Conservation (phyloP, 2,329 filamentous ascomycete genomes). For the Phaeosphaeria sp. region DNA sequence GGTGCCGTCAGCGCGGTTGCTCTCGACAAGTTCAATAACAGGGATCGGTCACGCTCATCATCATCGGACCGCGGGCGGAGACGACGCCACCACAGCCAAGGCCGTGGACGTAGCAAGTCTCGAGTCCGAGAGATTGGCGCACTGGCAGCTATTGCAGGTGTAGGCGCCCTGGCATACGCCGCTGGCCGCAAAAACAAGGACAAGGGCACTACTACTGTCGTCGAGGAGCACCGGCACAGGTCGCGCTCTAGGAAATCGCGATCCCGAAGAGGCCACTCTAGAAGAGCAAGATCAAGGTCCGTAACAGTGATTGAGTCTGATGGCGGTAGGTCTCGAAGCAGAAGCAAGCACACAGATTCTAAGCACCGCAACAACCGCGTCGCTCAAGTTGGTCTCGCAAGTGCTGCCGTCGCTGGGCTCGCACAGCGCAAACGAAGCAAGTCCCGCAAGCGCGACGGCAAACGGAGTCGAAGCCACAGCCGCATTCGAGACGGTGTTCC, state of each 20-base stretch:
- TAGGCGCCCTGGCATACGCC: slow-evolving; percentile 65
- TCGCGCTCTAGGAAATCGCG: slow-evolving; percentile 50
- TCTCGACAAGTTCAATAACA: slow-evolving; percentile 57
- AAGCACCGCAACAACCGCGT: slow-evolving; percentile 64
- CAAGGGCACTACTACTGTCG: slow-evolving; percentile 49
- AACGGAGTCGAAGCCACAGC: slow-evolving; percentile 63
- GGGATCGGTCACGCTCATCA: slow-evolving; percentile 54
- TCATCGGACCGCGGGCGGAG: slow-evolving; percentile 37
- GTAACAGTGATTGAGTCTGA: slow-evolving; percentile 38
- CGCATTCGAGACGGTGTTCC: slow-evolving; percentile 63
- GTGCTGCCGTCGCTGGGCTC: slow-evolving; percentile 67
- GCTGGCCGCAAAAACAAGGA: slow-evolving; percentile 56
- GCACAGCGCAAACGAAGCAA: slow-evolving; percentile 64
- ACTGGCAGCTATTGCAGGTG: slow-evolving; percentile 65
- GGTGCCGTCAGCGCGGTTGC: slow-evolving; percentile 68
- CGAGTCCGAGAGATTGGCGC: slow-evolving; percentile 62
- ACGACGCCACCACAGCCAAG: slow-evolving; percentile 28
- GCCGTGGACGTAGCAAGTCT: slow-evolving; percentile 43
- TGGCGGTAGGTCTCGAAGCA: slow-evolving; percentile 49
- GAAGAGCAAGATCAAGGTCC: slow-evolving; percentile 39
- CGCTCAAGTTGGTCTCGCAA: slow-evolving; percentile 67
- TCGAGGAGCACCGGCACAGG: slow-evolving; percentile 56
- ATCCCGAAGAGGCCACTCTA: slow-evolving; percentile 11
- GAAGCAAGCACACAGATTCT: slow-evolving; percentile 51
- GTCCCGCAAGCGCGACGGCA: slow-evolving; percentile 60